A percentile compares a stretch with the other conserved stretches of the same genome.
These are phyloP conservation scores for Dichotomopilus funicola DNA, from an alignment of 2,329 filamentous ascomycete species.

Conservation along the genomic window DNA sequence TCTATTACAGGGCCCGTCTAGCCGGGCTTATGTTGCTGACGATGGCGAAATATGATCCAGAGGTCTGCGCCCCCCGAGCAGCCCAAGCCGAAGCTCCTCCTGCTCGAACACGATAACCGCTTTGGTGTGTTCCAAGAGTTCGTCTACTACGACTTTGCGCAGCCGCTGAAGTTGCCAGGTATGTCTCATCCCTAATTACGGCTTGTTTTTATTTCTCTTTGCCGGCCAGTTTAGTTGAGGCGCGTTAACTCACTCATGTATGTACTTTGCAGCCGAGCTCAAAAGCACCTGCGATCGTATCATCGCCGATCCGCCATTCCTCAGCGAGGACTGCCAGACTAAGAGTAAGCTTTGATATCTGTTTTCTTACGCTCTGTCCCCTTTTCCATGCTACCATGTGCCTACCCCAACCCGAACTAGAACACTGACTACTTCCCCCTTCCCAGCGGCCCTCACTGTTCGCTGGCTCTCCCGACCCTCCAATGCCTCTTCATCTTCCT, in stretches of 20 bases:
- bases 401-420: neutral
- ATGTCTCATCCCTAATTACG: conserved; percentile 14
- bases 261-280: conserved; percentile 37
- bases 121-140: conserved; percentile 72
- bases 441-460: conserved; percentile 58
- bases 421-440: neutral
- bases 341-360: conserved; percentile 46
- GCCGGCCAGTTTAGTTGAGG: neutral
- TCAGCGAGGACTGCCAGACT: conserved; percentile 74
- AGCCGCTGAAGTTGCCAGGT: conserved; percentile 60
- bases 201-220: neutral
- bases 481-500: no score
- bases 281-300: conserved; percentile 62
- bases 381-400: neutral
- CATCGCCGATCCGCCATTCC: conserved; percentile 72
- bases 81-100: conserved; percentile 50
- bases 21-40: neutral
- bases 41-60: neutral
- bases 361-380: neutral
- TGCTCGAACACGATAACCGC: conserved; percentile 69
- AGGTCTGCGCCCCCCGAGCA: conserved; percentile 22
- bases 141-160: conserved; percentile 65
- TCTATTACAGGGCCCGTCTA: neutral
- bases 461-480: conserved; percentile 58
- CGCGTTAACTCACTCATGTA: no score